Conservation (phyloP, 345 rosid genomes). For the Eutrema heterophyllum region DNA sequence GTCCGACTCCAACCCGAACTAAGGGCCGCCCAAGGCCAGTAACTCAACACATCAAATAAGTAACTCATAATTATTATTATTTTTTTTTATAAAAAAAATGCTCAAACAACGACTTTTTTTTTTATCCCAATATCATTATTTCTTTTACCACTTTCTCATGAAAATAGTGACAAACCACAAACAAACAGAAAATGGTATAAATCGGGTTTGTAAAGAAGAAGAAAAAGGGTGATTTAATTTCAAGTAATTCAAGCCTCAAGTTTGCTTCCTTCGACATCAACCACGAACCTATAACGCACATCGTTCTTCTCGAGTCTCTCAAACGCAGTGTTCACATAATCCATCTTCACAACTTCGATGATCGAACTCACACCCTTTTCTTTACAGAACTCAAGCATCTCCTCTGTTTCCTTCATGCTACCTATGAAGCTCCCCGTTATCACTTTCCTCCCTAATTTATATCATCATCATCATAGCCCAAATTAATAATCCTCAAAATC, state of each 20-base stretch:
- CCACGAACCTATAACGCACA: slow-evolving; percentile 85
- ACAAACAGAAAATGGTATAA: background rate
- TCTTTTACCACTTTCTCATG: background rate
- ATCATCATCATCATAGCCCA: background rate
- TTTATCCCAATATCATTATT: background rate
- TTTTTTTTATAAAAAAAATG: background rate
- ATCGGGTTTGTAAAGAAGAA: background rate
- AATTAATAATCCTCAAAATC: background rate
- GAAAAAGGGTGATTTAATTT: background rate
- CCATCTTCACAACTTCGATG: slow-evolving; percentile 85
- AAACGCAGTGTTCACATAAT: slow-evolving; percentile 68
- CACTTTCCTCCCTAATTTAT: slow-evolving; percentile 54
- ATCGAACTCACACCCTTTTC: slow-evolving; percentile 60
- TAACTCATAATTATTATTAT: background rate
- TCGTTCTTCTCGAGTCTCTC: slow-evolving; percentile 92
- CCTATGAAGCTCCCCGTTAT: slow-evolving; percentile 82
- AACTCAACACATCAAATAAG: background rate
- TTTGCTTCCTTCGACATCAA: slow-evolving; percentile 88
- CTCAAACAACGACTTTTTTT: background rate
- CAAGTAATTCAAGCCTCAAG: slow-evolving; percentile 31
- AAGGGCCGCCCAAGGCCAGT: background rate
- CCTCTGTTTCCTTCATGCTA: slow-evolving; percentile 81
- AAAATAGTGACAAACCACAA: background rate
- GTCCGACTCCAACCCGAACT: background rate
- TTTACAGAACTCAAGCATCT: slow-evolving; percentile 70